Evolutionary conservation across 768 basidiomycete species (phyloP), one percentile per base, ranked within the genome.

Genomic region (Suillus weaverae): DNA sequence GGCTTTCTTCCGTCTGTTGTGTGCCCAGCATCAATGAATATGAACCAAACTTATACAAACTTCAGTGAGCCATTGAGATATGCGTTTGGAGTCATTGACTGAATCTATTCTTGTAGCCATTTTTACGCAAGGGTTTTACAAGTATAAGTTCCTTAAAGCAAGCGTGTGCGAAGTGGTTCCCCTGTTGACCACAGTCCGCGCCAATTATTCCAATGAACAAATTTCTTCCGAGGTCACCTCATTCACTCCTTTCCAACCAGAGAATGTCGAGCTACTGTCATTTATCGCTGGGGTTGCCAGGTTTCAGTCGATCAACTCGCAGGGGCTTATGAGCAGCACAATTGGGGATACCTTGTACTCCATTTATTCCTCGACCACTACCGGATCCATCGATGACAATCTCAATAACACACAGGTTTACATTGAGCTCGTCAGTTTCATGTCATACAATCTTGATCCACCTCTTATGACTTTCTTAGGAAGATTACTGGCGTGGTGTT

Each of bases 281-380:
- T 71, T 69, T 64, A 35, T 71, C 36, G 67, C 68, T 4, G 60
- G 61, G 8, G 57, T 66, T 10, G 10, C 46, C 53, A 46, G 59
- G 14, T 61, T 64, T 32, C 69, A 69, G 13, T 38, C 62, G 8
- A 46, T 26, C 35, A 66, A 44, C 4, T 38, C 69, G 7, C 71
- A 72, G 26, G 53, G 69, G 7, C 43, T 70, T 51, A 44, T 50
- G 6, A 39, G 64, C 1, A 72, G 72, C 18, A 13, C 66, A 0
- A 63, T 72, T 11, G 71, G 69, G 2, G 71, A 72, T 48, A 67
- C 67, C 20, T 22, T 72, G 14, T 69, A 67, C 41, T 63, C 71
- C 0, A 60, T 69, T 32, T 65, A 62, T 32, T 53, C 60, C 16
- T 50, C 64, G 9, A 32, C 38, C 4, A 50, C 55, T 10, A 20